Conservation (phyloP, 1,139 yeast species). For the Geotrichum bryndzae region DNA sequence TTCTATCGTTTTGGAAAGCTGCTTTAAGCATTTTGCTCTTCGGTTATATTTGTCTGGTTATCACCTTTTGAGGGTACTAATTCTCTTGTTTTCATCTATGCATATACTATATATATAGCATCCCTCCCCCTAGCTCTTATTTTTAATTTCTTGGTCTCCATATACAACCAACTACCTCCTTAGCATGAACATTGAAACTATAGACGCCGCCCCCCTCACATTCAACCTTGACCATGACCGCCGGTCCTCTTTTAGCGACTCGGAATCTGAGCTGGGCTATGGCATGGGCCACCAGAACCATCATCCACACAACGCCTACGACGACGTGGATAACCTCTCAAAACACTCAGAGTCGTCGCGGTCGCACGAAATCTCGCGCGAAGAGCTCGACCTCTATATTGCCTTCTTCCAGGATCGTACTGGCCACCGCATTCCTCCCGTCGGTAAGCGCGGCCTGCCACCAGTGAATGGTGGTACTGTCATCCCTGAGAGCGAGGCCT, state of each 20-base stretch:
- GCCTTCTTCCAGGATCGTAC: not conserved
- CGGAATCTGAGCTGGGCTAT: not conserved
- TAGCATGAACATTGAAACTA: constrained; percentile 9
- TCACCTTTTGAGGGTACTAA: not conserved
- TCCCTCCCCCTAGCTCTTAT: too few species aligned
- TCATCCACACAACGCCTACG: not conserved
- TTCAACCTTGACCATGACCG: constrained; percentile 1
- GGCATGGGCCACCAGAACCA: not conserved
- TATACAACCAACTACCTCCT: not conserved
- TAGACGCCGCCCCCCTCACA: constrained; percentile 9
- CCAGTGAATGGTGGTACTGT: not conserved
- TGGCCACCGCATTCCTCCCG: constrained; percentile 5
- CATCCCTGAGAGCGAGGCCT: not conserved
- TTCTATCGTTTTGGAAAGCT: not conserved
- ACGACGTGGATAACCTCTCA: not conserved
- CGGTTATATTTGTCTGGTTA: not conserved
- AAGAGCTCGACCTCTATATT: constrained; percentile 6
- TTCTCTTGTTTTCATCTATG: not conserved
- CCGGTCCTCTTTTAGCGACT: not conserved
- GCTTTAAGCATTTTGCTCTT: too few species aligned
- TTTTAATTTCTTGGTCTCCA: not conserved
- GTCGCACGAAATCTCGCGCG: constrained; percentile 3
- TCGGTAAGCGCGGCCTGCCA: constrained; percentile 3
- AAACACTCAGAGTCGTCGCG: not conserved
- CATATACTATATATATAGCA: not conserved